phyloP scores from a whole-genome alignment of 768 basidiomycete genomes.

The Daedaleopsis nitida region DNA sequence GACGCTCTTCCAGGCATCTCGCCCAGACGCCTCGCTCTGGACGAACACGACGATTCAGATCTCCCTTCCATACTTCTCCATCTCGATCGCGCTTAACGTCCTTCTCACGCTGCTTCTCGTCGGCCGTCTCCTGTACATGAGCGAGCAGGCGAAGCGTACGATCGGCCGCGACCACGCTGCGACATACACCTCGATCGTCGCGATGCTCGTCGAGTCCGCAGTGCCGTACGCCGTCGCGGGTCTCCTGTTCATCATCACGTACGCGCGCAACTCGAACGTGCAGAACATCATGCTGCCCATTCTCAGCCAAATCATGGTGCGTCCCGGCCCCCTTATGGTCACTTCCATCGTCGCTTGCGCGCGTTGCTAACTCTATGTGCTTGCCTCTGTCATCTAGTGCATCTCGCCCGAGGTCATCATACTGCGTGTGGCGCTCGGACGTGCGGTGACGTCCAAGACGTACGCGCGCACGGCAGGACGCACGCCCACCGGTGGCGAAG shows the following conservation, averaged over 20 bases:
- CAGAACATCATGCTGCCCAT: conserved; percentile 25
- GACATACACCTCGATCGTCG: conserved; percentile 24
- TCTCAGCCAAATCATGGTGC: conserved; percentile 27
- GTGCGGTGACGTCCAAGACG: conserved; percentile 12
- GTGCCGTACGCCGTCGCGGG: conserved; percentile 26
- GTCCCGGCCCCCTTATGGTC: background rate
- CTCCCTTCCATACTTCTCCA: conserved; percentile 26
- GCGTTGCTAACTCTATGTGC: background rate
- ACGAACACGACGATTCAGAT: conserved; percentile 19
- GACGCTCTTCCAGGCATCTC: conserved; percentile 19
- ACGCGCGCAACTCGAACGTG: conserved; percentile 18
- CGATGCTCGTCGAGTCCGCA: conserved; percentile 32
- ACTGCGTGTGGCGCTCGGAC: conserved; percentile 25
- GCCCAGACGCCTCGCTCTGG: conserved; percentile 18
- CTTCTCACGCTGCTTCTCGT: conserved; percentile 27
- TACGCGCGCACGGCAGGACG: background rate
- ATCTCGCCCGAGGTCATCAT: conserved; percentile 29
- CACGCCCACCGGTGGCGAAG: background rate
- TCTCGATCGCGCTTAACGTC: conserved; percentile 26
- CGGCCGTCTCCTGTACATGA: conserved; percentile 23
- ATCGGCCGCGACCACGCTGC: conserved; percentile 13
- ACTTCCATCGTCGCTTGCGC: background rate
- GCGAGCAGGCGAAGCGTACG: conserved; percentile 25
- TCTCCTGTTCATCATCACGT: conserved; percentile 27
- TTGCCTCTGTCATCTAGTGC: conserved; percentile 9